phyloP scores from a whole-genome alignment of 2,329 filamentous ascomycete genomes.

The Diplodia corticola region DNA sequence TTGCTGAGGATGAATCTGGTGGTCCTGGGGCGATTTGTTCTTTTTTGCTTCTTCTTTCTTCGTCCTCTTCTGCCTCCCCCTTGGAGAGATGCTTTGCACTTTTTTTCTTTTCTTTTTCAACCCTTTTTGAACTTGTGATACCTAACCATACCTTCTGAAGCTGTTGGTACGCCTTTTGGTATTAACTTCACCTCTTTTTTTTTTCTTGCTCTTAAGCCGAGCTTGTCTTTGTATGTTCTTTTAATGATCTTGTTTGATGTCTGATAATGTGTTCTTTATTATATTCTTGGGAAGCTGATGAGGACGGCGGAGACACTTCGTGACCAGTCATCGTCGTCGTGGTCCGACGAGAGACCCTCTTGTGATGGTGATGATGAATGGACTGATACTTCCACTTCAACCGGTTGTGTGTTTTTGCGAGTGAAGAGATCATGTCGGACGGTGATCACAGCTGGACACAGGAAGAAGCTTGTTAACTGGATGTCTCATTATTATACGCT shows the following conservation, averaged over 20 bases:
- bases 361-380: too few relatives aligned
- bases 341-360: too few relatives aligned
- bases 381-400: too few relatives aligned
- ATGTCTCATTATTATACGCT: too few relatives aligned
- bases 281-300: not conserved
- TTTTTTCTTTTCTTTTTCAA: too few relatives aligned
- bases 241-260: not conserved
- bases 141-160: not conserved
- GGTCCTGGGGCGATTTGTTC: not conserved
- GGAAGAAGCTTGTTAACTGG: too few relatives aligned
- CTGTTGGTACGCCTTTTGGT: not conserved
- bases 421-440: too few relatives aligned
- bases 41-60: not conserved
- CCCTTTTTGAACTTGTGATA: not conserved
- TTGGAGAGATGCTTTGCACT: not conserved
- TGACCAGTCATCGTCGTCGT: too few relatives aligned
- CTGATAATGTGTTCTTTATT: not conserved
- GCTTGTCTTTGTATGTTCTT: not conserved
- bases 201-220: not conserved
- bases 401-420: too few relatives aligned
- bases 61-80: not conserved
- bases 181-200: not conserved
- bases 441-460: too few relatives aligned
- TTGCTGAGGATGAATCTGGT: not conserved
- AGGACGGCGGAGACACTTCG: too few relatives aligned